phyloP scores from a whole-genome alignment of 805 yeast genomes.

The Sugiyamaella marilandica region DNA sequence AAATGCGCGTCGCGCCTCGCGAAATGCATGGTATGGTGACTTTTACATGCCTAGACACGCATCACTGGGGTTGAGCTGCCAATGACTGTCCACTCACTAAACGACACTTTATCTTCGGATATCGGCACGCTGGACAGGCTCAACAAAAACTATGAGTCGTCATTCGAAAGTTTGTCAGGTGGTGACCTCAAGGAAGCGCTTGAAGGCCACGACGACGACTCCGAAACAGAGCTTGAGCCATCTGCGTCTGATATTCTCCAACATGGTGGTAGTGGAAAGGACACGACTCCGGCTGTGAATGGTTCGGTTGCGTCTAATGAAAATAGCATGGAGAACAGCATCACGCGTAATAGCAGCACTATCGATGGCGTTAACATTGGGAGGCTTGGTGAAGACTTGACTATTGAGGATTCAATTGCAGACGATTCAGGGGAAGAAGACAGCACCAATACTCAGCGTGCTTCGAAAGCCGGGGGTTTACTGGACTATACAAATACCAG shows the following conservation, averaged over 20 bases:
- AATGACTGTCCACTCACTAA: background rate
- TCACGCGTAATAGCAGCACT: too few relatives aligned
- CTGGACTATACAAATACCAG: background rate
- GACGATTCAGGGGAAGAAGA: too few relatives aligned
- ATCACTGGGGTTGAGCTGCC: too few relatives aligned
- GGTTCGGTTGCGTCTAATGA: too few relatives aligned
- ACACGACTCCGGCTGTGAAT: too few relatives aligned
- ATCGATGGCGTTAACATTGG: too few relatives aligned
- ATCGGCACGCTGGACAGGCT: background rate
- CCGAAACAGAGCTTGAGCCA: background rate
- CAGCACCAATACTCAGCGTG: too few relatives aligned
- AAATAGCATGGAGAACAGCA: too few relatives aligned
- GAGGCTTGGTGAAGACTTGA: too few relatives aligned
- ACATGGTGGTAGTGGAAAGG: too few relatives aligned
- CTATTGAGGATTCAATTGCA: too few relatives aligned
- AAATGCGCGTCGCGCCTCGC: constrained; percentile 1
- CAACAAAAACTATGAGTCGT: background rate
- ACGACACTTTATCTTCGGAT: background rate
- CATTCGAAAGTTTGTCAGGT: background rate
- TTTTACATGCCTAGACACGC: background rate
- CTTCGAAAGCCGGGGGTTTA: background rate
- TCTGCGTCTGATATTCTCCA: too few relatives aligned
- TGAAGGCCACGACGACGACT: background rate
- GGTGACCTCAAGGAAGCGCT: background rate
- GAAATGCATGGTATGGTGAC: background rate